Evolutionary conservation across 345 rosid genomes (phyloP), one percentile per base, ranked within the genome.

Genomic region (Boechera retrofracta): DNA sequence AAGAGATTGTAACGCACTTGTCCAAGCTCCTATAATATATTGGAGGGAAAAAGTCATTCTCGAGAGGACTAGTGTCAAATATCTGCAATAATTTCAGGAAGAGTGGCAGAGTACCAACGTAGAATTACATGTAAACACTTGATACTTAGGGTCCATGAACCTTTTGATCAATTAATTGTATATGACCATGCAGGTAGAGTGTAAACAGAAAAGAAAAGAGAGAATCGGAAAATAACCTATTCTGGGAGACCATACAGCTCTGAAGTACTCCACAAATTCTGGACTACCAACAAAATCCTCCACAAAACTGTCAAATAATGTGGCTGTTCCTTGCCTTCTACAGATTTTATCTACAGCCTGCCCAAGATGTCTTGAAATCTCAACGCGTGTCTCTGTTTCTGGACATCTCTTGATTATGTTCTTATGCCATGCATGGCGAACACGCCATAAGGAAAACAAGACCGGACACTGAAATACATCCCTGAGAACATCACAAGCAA

Each of bases 391-490:
- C 76, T 85, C 90, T 55, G 67, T 83, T 73, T 85, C 91, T 41
- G 74, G 59, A 85, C 98, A 92, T 84, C 89, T 88, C 86, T 85
- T 91, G 61, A 88, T 67, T 81, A 95, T 76, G 85, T 92, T 91
- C 87, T 89, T 95, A 55, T 91, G 98, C 97, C 98, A 95, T 28
- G 90, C 78, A 59, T 88, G 94, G 51, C 93, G 97, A 16, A 84
- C 84, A 68, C 97, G 86, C 99, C 99, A 95, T 79, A 89, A 87
- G 41, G 92, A 87, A 79, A 92, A 52, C 84, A 90, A 81, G 15
- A 95, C 87, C 5, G 97, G 79, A 79, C 99, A 92, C 76, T 92
- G 94, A 82, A 92, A 95, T 29, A 91, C 98, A 84, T 95, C 98
- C 93, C 97, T 92, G 89, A 79, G 44, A 39, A 75, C 67, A 83